Evolutionary conservation across 768 basidiomycete species (phyloP).

Genomic region (Crucibulum laeve): DNA sequence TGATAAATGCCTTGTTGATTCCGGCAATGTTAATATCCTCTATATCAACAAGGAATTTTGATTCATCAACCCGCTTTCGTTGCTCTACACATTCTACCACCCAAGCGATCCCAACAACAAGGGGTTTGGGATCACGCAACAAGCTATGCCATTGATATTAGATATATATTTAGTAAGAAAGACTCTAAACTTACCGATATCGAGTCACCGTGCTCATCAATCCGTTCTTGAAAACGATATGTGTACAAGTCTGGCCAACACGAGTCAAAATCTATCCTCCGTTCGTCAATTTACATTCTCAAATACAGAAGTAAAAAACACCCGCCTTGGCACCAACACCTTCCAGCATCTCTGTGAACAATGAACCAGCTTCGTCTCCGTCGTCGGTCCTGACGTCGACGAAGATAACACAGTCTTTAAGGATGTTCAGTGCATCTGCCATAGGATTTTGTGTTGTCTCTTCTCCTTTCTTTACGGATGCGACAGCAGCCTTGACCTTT

Average conservation of each 20-base stretch:
- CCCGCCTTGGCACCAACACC: conserved; percentile 77
- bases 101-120: conserved; percentile 84
- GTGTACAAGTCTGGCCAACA: conserved; percentile 72
- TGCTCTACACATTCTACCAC: conserved; percentile 84
- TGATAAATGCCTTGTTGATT: conserved; percentile 50
- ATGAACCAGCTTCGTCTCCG: conserved; percentile 72
- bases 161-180: background rate
- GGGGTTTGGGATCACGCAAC: conserved; percentile 64
- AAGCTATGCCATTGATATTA: conserved; percentile 29
- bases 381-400: conserved; percentile 87
- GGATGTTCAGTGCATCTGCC: conserved; percentile 40
- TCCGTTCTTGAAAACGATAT: conserved; percentile 85
- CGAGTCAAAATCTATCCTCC: conserved; percentile 51
- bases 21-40: conserved; percentile 56
- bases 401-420: conserved; percentile 75
- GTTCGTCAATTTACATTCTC: background rate
- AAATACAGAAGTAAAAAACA: conserved; percentile 4
- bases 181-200: conserved; percentile 47
- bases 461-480: background rate
- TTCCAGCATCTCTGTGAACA: conserved; percentile 83
- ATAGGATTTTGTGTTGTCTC: conserved; percentile 16
- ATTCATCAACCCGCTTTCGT: conserved; percentile 57
- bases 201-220: conserved; percentile 66
- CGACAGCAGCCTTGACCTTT: conserved; percentile 10
- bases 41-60: conserved; percentile 60